phyloP scores from a whole-genome alignment of 805 yeast genomes.

The Candida taoyuanica region DNA sequence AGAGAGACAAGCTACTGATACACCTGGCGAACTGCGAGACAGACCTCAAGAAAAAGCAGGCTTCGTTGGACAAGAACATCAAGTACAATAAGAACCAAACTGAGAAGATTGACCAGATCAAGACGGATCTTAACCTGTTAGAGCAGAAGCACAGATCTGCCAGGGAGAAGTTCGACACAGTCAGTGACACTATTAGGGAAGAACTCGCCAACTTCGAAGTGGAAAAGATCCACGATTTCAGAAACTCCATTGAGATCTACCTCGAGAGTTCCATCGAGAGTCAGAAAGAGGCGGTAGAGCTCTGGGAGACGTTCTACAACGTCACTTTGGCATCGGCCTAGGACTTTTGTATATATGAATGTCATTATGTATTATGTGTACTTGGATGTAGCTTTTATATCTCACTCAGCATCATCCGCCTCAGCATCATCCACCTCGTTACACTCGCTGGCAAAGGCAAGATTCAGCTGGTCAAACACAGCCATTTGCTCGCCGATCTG shows the following conservation, averaged over 20 bases:
- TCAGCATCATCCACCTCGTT: conserved; percentile 19
- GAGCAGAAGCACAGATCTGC: conserved; percentile 50
- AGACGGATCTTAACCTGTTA: conserved; percentile 53
- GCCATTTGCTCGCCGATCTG: conserved; percentile 37
- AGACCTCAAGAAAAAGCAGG: conserved; percentile 44
- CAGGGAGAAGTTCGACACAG: conserved; percentile 55
- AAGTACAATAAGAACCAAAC: conserved; percentile 48
- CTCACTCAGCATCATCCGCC: background rate
- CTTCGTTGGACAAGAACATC: conserved; percentile 40
- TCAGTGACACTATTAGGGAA: conserved; percentile 58
- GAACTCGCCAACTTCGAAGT: conserved; percentile 68
- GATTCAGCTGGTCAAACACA: conserved; percentile 27
- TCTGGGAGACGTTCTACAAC: conserved; percentile 87
- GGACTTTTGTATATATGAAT: background rate
- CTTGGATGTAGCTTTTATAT: too few relatives aligned
- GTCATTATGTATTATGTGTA: too few relatives aligned
- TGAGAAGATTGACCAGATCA: conserved; percentile 56
- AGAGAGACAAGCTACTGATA: conserved; percentile 55
- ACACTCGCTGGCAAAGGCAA: conserved; percentile 29
- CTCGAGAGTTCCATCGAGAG: conserved; percentile 87
- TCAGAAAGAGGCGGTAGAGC: conserved; percentile 85
- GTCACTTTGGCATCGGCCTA: conserved; percentile 26
- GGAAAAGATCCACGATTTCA: conserved; percentile 76
- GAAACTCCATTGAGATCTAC: conserved; percentile 84
- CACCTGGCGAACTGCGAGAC: conserved; percentile 44